Percentiles rank a stretch among this genome's conserved stretches.
These are phyloP conservation scores for Nemophila menziesii DNA, from an alignment of 257 asterid genomes.

Conservation along the genomic window DNA sequence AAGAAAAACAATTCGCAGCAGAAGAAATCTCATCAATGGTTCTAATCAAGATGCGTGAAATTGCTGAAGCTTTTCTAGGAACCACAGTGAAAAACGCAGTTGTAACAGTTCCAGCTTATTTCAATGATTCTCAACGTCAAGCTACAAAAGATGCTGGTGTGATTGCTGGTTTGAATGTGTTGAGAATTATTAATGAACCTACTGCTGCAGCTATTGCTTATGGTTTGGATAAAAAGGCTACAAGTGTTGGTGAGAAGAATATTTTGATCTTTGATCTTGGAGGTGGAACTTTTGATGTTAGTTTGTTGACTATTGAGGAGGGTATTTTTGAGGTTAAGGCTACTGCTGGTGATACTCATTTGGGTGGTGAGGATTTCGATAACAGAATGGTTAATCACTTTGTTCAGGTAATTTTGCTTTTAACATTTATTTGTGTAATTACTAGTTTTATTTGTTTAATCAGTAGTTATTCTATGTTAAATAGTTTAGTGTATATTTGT, in stretches of 20 bases:
- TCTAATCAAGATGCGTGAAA: slow-evolving; percentile 62
- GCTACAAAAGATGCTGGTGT: slow-evolving; percentile 93
- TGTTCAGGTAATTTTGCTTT: no score
- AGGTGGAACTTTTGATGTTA: slow-evolving; percentile 79
- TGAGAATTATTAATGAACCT: slow-evolving; percentile 81
- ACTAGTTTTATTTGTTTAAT: no score
- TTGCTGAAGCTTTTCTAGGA: slow-evolving; percentile 71
- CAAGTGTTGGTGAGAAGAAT: slow-evolving; percentile 74
- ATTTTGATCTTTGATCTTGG: slow-evolving; percentile 75
- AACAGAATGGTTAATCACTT: slow-evolving; percentile 80
- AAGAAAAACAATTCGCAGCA: slow-evolving; percentile 71
- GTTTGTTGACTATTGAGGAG: slow-evolving; percentile 33
- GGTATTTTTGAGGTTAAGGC: slow-evolving; percentile 41
- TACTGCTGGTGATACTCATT: slow-evolving; percentile 46
- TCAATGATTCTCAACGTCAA: slow-evolving; percentile 78
- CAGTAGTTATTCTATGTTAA: no score
- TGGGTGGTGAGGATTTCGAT: slow-evolving; percentile 80
- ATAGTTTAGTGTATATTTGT: no score
- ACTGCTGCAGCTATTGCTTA: slow-evolving; percentile 91
- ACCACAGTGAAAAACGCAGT: slow-evolving; percentile 65
- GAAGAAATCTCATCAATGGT: slow-evolving; percentile 93
- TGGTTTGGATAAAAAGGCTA: slow-evolving; percentile 77
- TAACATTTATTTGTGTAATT: no score
- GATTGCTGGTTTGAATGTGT: slow-evolving; percentile 63
- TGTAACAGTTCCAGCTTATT: slow-evolving; percentile 75